Evolutionary conservation across 495 filamentous ascomycete species (phyloP), one percentile per base, ranked within the genome.

Genomic region (Parmelia sp.): DNA sequence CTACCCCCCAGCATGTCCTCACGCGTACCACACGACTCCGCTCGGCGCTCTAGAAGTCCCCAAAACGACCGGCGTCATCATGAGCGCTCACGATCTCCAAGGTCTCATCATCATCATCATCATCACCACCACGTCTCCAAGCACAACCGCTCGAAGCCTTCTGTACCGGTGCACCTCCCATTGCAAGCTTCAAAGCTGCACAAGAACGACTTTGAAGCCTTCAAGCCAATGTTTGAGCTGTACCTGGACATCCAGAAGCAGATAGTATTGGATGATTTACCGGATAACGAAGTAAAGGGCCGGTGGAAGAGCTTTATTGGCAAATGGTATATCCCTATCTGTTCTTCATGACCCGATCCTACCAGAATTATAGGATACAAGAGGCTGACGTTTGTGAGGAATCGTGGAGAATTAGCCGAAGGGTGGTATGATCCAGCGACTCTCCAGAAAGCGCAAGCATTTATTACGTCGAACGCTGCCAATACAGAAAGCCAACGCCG

Each of bases 171-270:
- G 45, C 36, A 57, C n/a, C 86, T 96, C 21, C 92, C 92, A 0
- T 86, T 83, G 66, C 75, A 83, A 49, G 84, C 89, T 14, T 78
- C 82, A 33, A 77, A 79, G 49, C 80, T 97, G 9, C 80, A 80
- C 2, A 88, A 88, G 64, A 77, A 77, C 56, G 89, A 96, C 69
- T 76, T 88, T 23, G 73, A 78, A 6, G 62, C 71, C 1, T 90
- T 89, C 69, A 79, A 80, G 65, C 82, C 88, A 0, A 82, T 97
- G 70, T 91, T 98, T 63, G 89, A 84, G 31, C 80, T 88, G 68
- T 98, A 97, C 71, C 80, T 98, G 33, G 90, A 96, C 68, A 85
- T 96, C 21, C 93, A 97, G 71, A 97, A 98, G 75, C 76, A 83
- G 14, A 72, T 89, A 4, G 68, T 81, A 33, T 74, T 97, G 0